phyloP scores from a whole-genome alignment of 768 basidiomycete genomes.

The Russula virescens region DNA sequence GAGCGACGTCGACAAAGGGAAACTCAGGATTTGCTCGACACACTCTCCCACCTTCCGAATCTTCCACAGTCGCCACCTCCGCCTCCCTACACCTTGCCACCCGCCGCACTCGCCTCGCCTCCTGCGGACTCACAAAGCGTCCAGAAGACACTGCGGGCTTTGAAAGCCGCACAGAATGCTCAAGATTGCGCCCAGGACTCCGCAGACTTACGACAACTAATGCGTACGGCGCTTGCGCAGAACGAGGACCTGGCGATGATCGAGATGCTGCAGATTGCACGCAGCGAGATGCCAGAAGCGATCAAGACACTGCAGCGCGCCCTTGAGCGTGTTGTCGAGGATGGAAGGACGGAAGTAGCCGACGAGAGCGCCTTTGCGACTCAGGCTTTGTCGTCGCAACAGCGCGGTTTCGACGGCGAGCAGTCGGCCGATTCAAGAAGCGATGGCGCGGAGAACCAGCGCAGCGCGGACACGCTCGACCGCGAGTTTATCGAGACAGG shows the following conservation, averaged over 20 bases:
- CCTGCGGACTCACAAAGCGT: conserved; percentile 18
- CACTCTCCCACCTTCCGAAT: conserved; percentile 25
- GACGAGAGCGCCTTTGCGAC: conserved; percentile 12
- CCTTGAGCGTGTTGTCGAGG: conserved; percentile 44
- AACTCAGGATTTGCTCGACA: conserved; percentile 33
- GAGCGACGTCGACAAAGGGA: conserved; percentile 36
- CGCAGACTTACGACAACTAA: conserved; percentile 49
- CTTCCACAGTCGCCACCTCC: neutral
- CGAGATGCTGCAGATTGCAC: conserved; percentile 51
- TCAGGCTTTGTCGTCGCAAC: neutral
- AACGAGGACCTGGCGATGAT: conserved; percentile 62
- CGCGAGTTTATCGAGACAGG: conserved; percentile 66
- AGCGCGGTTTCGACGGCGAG: neutral
- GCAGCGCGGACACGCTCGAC: conserved; percentile 47
- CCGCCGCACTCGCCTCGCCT: conserved; percentile 17
- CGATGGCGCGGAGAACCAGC: conserved; percentile 1
- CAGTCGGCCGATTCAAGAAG: neutral
- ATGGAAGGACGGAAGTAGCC: conserved; percentile 26
- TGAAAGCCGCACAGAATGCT: conserved; percentile 38
- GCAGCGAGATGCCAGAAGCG: conserved; percentile 73
- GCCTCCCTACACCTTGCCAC: neutral
- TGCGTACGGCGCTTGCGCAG: conserved; percentile 51
- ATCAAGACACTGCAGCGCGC: conserved; percentile 74
- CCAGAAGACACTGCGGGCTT: conserved; percentile 21
- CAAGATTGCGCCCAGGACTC: conserved; percentile 49